Percentiles rank a stretch among this genome's conserved stretches.
Evolutionary conservation across 2,329 filamentous ascomycete species (phyloP).

Genomic region (Cordyceps cateniannulata): DNA sequence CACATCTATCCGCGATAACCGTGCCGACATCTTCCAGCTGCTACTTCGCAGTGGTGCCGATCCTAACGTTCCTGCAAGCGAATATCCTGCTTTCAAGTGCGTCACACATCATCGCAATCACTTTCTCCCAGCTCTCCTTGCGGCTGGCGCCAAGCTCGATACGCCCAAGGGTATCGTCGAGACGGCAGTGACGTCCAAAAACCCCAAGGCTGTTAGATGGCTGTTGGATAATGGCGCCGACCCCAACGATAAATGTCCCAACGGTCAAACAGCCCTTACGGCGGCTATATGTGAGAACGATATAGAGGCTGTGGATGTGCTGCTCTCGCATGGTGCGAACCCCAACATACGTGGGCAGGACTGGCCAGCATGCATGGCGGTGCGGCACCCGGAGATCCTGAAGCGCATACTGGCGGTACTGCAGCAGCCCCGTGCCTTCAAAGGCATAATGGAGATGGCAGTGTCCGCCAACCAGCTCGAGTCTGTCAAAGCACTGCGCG

Average conservation of each 20-base stretch:
- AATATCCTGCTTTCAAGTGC: slow-evolving; percentile 63
- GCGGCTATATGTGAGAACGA: slow-evolving; percentile 58
- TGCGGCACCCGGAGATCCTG: slow-evolving; percentile 53
- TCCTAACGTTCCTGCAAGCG: slow-evolving; percentile 55
- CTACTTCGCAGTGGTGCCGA: slow-evolving; percentile 52
- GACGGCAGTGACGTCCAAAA: slow-evolving; percentile 55
- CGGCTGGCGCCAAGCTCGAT: slow-evolving; percentile 53
- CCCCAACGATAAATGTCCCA: slow-evolving; percentile 51
- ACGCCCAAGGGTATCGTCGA: slow-evolving; percentile 60
- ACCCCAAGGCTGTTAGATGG: slow-evolving; percentile 53
- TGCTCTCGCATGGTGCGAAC: slow-evolving; percentile 53
- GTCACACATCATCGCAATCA: slow-evolving; percentile 59
- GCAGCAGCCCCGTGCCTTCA: slow-evolving; percentile 53
- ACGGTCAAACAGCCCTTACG: slow-evolving; percentile 56
- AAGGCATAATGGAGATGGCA: slow-evolving; percentile 62
- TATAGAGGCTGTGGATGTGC: slow-evolving; percentile 51
- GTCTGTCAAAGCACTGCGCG: slow-evolving; percentile 58
- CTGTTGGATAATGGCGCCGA: slow-evolving; percentile 54
- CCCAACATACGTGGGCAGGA: slow-evolving; percentile 58
- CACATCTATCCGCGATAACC: slow-evolving; percentile 61
- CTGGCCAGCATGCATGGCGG: slow-evolving; percentile 66
- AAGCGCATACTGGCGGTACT: slow-evolving; percentile 51
- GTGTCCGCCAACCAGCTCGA: slow-evolving; percentile 61
- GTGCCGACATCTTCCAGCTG: slow-evolving; percentile 53
- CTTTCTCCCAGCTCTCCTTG: slow-evolving; percentile 51